Base-by-base conservation (phyloP, 2,329 filamentous ascomycete species). In the Colletotrichum sp. region DNA sequence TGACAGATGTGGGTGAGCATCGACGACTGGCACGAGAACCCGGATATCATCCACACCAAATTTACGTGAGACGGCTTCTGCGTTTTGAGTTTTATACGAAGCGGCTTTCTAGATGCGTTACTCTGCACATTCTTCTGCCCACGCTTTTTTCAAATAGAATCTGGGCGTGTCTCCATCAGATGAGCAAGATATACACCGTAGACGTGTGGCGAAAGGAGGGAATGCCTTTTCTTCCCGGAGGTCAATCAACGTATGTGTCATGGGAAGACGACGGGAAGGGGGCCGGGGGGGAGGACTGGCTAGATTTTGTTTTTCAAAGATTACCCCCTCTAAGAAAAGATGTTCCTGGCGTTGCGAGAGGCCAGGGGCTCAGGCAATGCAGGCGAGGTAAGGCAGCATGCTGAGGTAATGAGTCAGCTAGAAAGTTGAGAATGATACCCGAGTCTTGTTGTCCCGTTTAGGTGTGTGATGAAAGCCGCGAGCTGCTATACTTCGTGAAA, bases 21-120 rank as follows among this genome's bases (percentile, higher is more conserved):
- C 82, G 97, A 98, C 82, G 97, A 99, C 88, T 99, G 97, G 97
- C 97, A 99, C 83, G 97, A 99, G 89, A 98, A 99, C 82, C 97
- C 97, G 21, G 96, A 99, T 82, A 97, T 99, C 80, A 98, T 99
- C 82, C 96, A 98, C 86, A 97, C 95, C 81, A 98, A 98, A 86
- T 98, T 98, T 84, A 96, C 95, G 80, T 98, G 89, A 85, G 59
- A 70, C 34, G 72, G 36, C 38, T 34, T 55, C 15, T 72, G 31
- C 43, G 43, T 21, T 59, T 66, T 65, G 43, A 18, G 8, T 38
- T 57, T 67, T 57, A 62, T 65, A 72, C 18, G 21, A 43, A 62
- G 55, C 47, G 43, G 54, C 33, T 54, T 36, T 31, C 57, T 33
- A 66, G 38, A 61, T 21, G 29, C 24, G 16, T 57, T 64, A 31